Evolutionary conservation across 2,329 filamentous ascomycete genomes (phyloP), one percentile per base, ranked within the genome.

Genomic region (Alternaria ventricosa): DNA sequence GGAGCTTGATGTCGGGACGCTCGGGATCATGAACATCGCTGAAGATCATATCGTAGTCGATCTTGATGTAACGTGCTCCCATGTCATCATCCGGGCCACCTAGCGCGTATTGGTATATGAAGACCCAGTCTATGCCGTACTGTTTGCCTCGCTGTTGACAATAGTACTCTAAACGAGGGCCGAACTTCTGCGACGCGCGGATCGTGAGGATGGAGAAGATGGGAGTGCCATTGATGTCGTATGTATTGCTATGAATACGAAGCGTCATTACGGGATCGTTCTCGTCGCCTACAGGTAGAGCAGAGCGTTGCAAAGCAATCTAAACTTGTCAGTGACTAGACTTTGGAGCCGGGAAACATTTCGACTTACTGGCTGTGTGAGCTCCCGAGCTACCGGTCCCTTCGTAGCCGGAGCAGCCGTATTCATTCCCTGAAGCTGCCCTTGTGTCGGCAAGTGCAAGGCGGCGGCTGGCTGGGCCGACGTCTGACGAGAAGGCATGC

Each of bases 201-300:
- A 71, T 67, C 10, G 55, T 56, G 20, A 71, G 64, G 20, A 70
- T 55, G 5, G 65, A 70, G 53, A 68, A 68, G 25, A 70, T 65
- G 2, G 58, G 51, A 9, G 36, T 45, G 7, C 50, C 51, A 8
- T 66, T 55, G 13, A 10, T 20, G 54, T 70, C 69, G 10, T 57
- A 56, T 12, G 56, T 68, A 59, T 71, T 70, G 55, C 61, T 66
- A 50, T 66, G 55, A 22, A 70, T 58, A 2, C 54, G 55, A 6
- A 70, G 25, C 7, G 41, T 55, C n/a, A 69, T 33, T 5, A 44
- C 23, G 3, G 56, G 49, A 25, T 56, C 30, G 5, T 22, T 33
- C n/a, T 55, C 28, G 18, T 50, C 10, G 3, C 28, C 10, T 15
- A 22, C 12, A 3, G 27, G 10, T 6, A 45, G n/a, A n/a, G 13